Conservation (phyloP, 106 monocot genomes). For the Cymbidium sinense region DNA sequence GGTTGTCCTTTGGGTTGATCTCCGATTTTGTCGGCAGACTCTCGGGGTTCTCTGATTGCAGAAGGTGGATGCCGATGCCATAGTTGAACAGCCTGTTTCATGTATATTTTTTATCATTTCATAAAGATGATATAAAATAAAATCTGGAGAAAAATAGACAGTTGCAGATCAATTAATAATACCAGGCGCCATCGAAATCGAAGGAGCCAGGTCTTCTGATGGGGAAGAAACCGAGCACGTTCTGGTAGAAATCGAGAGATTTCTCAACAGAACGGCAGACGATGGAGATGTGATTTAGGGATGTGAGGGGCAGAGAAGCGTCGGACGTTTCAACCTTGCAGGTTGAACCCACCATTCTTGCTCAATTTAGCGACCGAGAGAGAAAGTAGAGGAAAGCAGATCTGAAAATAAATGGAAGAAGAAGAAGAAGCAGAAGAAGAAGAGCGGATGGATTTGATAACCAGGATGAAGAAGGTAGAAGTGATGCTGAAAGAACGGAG, state of each 20-base stretch:
- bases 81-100: conserved; percentile 30
- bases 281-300: conserved; percentile 75
- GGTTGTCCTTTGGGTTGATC: conserved; percentile 81
- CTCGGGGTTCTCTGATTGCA: conserved; percentile 18
- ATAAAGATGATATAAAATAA: background rate
- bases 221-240: conserved; percentile 78
- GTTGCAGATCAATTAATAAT: background rate
- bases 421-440: no score
- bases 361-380: no score
- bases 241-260: conserved; percentile 70
- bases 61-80: conserved; percentile 35
- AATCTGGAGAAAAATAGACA: background rate
- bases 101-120: background rate
- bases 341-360: no score
- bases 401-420: no score
- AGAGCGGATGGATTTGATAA: no score
- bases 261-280: conserved; percentile 59
- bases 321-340: no score
- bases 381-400: no score
- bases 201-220: conserved; percentile 74
- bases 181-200: conserved; percentile 83
- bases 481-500: no score
- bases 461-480: no score
- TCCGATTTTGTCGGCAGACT: conserved; percentile 21
- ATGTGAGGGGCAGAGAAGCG: conserved; percentile 42